Base-by-base conservation (phyloP, 2,329 filamentous ascomycete genomes). In the Stachybotrys echinatus region DNA sequence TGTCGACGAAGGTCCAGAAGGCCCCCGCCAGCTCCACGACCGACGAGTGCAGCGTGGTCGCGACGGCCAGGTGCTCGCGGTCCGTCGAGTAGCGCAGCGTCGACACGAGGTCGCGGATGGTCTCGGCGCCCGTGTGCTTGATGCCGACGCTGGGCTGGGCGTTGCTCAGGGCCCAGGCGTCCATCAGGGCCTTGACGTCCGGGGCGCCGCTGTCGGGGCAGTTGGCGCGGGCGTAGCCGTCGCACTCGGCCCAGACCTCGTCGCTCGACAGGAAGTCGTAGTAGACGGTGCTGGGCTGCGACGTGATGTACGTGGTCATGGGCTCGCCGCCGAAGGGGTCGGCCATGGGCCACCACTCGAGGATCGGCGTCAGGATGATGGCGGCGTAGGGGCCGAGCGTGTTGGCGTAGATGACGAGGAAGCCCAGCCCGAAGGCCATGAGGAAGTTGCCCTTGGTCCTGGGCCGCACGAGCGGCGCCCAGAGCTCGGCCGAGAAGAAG, bases 391-490 rank as follows among this genome's bases (percentile, higher is more conserved):
- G 44, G 20, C 44, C 44, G 27, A 46, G 19, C 23, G 21, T 37
- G 19, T 46, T 46, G 44, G 44, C 44, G 44, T 46, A 46, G 23
- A 46, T 12, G 12, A 46, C 44, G 17, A 46, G 27, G 27, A 27
- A 17, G 23, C 23, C 44, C 7, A 46, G 23, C 6, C 23, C 23
- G 20, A 37, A 14, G 27, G 44, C 44, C 23, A 46, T 34, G 44
- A 46, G 19, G 23, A 46, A 46, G 27, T 46, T 46, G 10, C 44
- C 21, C 17, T 6, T n/a, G 14, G 18, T 46, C 5, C 27, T 19
- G 8, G 44, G 44, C 27, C 31, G 23, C 23, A 12, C 6, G 17
- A 46, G 17, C 4, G 44, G 44, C 6, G 44, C 14, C 44, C 44
- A 46, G 23, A 46, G 44, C 23, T 34, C 12, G 7, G 23, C 23